Evolutionary conservation across 108 stramenopile species (phyloP).

Genomic region (Parietichytrium sp.): DNA sequence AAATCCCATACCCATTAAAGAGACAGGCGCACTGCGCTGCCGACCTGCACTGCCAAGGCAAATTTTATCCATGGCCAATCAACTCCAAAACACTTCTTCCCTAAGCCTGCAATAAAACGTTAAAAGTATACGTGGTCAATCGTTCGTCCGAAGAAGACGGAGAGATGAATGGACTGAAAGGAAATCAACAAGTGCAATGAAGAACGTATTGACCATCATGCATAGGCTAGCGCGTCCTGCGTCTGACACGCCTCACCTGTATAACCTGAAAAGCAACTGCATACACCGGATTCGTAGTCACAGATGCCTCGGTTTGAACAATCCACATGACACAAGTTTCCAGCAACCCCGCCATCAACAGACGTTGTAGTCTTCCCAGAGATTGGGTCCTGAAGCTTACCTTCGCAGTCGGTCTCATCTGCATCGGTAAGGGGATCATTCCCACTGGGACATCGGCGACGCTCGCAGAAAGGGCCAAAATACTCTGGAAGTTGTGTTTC

Average conservation of each 20-base stretch:
- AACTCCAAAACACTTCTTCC: too few relatives aligned
- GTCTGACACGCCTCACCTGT: slow-evolving; percentile 54
- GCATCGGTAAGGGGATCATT: slow-evolving; percentile 58
- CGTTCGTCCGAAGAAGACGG: too few relatives aligned
- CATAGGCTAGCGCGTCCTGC: not conserved
- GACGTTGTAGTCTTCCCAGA: not conserved
- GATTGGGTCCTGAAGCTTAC: not conserved
- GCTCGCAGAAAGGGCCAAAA: slow-evolving; percentile 62
- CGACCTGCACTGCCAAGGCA: too few relatives aligned
- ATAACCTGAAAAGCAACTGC: slow-evolving; percentile 59
- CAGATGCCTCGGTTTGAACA: slow-evolving; percentile 64
- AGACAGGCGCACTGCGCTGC: too few relatives aligned
- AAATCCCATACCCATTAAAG: too few relatives aligned
- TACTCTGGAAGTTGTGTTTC: slow-evolving; percentile 58
- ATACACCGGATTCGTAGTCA: slow-evolving; percentile 59
- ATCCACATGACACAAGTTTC: slow-evolving; percentile 68
- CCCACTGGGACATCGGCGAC: slow-evolving; percentile 59
- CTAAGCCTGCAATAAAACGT: too few relatives aligned
- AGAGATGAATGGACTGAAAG: too few relatives aligned
- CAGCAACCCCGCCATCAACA: slow-evolving; percentile 27
- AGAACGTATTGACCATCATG: too few relatives aligned
- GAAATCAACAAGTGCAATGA: too few relatives aligned
- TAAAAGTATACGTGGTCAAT: too few relatives aligned
- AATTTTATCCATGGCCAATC: too few relatives aligned
- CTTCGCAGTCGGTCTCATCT: slow-evolving; percentile 59